Percentiles rank a stretch among this genome's conserved stretches.
Conservation (phyloP, 129 eudicot species). For the Scalesia atractyloides region DNA sequence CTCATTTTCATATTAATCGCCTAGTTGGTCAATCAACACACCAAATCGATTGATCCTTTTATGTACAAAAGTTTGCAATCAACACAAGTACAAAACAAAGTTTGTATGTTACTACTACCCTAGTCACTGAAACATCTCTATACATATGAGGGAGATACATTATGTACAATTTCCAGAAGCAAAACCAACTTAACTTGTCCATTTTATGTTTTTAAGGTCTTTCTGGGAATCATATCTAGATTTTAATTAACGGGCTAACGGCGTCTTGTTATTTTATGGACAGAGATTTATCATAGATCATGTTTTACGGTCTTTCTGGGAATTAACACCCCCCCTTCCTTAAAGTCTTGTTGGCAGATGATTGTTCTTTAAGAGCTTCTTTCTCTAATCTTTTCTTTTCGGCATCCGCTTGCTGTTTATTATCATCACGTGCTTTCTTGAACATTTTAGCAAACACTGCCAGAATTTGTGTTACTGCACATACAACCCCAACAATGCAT, state of each 20-base stretch:
- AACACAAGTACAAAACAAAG: background rate
- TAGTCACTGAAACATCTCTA: constrained; percentile 11
- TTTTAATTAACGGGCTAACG: constrained; percentile 11
- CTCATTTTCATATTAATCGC: background rate
- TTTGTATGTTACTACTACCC: constrained; percentile 1
- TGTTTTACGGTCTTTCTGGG: constrained; percentile 47
- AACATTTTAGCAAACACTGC: constrained; percentile 85
- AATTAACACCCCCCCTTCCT: constrained; percentile 46
- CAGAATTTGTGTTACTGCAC: constrained; percentile 87
- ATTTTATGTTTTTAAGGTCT: background rate
- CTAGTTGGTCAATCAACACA: background rate
- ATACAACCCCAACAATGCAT: constrained; percentile 22
- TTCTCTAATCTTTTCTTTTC: constrained; percentile 94
- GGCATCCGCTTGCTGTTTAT: constrained; percentile 82
- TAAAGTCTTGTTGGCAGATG: constrained; percentile 46
- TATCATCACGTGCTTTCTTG: constrained; percentile 88
- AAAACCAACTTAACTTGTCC: constrained; percentile 3
- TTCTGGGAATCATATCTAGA: background rate
- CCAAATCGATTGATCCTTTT: too few relatives aligned
- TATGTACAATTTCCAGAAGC: constrained; percentile 17
- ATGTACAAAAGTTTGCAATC: too few relatives aligned
- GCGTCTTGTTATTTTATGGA: constrained; percentile 28
- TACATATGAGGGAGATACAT: constrained; percentile 24
- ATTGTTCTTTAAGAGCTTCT: constrained; percentile 84
- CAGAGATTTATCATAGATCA: constrained; percentile 40